phyloP scores from a whole-genome alignment of 78 protist genomes.

The Creolimax fragrantissima region DNA sequence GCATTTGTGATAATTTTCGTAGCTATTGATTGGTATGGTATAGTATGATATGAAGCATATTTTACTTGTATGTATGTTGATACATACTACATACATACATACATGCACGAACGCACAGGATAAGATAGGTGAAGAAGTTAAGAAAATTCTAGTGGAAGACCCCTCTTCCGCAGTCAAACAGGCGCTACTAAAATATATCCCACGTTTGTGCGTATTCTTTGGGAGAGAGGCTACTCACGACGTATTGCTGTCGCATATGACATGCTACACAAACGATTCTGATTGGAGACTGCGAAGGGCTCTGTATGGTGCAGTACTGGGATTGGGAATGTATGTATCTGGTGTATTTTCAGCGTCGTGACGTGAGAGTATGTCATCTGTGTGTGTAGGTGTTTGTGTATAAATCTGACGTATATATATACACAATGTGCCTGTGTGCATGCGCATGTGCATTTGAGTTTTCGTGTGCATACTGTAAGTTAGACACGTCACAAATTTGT shows the following conservation, averaged over 20 bases:
- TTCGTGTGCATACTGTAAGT: no score
- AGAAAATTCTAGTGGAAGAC: not conserved
- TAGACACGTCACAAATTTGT: no score
- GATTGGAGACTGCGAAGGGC: not conserved
- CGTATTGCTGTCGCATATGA: not conserved
- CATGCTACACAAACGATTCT: not conserved
- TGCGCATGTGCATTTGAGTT: no score
- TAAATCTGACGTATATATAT: no score
- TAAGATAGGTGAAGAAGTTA: not conserved
- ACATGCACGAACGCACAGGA: not conserved
- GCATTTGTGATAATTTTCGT: no score
- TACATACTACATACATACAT: not conserved
- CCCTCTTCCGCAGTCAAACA: not conserved
- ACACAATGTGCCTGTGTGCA: no score
- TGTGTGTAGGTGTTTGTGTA: no score
- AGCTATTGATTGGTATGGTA: no score
- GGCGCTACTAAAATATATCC: not conserved
- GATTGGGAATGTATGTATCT: not conserved
- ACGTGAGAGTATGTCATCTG: no score
- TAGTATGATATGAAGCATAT: not conserved
- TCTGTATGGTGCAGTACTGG: not conserved
- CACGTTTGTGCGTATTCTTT: not conserved
- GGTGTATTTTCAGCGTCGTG: no score
- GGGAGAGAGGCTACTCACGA: not conserved
- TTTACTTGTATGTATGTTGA: not conserved